Base-by-base conservation (phyloP, 345 rosid genomes). In the Corymbia maculata region DNA sequence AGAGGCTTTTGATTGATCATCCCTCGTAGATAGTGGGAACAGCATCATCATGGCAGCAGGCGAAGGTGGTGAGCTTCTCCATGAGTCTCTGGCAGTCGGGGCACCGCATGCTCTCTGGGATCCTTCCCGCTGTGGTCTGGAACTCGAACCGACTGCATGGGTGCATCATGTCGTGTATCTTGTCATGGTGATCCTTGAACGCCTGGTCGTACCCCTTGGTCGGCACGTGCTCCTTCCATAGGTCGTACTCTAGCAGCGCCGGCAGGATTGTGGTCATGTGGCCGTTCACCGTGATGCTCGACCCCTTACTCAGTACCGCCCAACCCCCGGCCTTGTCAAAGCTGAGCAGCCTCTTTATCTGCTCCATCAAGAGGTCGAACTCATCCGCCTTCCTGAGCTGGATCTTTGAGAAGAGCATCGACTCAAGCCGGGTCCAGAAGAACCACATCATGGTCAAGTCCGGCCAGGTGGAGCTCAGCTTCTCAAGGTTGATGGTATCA, bases 391-490 rank as follows among this genome's bases (percentile, higher is more conserved):
- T 93, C 86, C 95, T 96, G 8, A 95, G 93, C 89, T 97, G 98
- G 89, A 96, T 94, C 93, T 96, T 96, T 89, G 99, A 96, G 94
- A 93, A 96, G 36, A 97, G 61, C 99, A 97, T 96, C 91, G 96
- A 95, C 91, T 97, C 95, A 2, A 97, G 89, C 88, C 99, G 92
- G 28, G 95, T 95, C 99, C 99, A 97, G 88, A 97, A 97, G 95
- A 92, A 95, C 99, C 98, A 96, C 55, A 97, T 93, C 92, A 95
- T 88, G 13, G 96, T 87, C 42, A 88, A 92, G 88, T 96, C 96
- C 47, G 86, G 87, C 97, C 97, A 97, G 89, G 59, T 88, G 88
- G 94, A 87, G 66, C 98, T 90, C 17, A 96, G 93, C 86, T 94
- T 95, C 90, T 95, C 98, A 5, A 47, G 87, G 2, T 61, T 84